Percentiles rank a stretch among this genome's conserved stretches.
These are phyloP conservation scores for Russula sp. DNA, from an alignment of 768 basidiomycete species.

Conservation along the genomic window DNA sequence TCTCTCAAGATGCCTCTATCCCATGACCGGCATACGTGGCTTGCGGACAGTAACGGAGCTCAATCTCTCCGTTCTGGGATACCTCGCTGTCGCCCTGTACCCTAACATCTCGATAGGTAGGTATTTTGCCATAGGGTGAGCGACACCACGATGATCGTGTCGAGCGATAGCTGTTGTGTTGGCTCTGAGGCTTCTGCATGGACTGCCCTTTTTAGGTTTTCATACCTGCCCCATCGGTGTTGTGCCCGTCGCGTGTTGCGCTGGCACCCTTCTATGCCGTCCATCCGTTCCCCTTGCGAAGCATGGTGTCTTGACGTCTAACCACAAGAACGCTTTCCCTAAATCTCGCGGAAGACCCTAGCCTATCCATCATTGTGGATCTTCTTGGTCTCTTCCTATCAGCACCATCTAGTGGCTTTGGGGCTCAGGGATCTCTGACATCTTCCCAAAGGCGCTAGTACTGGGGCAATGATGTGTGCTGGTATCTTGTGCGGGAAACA, in stretches of 20 bases:
- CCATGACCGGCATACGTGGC: slow-evolving; percentile 13
- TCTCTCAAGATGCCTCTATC: slow-evolving; percentile 4
- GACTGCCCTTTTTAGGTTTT: not conserved
- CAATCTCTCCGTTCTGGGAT: slow-evolving; percentile 10
- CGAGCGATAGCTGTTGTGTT: not conserved
- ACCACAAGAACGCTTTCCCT: not conserved
- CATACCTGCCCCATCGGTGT: not conserved
- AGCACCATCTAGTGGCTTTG: not conserved
- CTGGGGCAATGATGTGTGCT: not conserved
- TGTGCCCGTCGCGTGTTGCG: slow-evolving; percentile 1
- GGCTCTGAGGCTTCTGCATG: not conserved
- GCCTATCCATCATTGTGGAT: not conserved
- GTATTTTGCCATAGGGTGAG: slow-evolving; percentile 13
- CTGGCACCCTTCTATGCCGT: not conserved
- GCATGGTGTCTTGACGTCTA: slow-evolving; percentile 6
- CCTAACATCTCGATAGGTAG: not conserved
- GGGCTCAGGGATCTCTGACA: not conserved
- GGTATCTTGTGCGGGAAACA: not conserved
- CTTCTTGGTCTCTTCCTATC: not conserved
- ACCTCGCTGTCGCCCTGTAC: not conserved
- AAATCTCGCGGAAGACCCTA: not conserved
- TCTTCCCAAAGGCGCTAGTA: not conserved
- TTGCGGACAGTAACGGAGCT: not conserved
- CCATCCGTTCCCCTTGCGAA: not conserved
- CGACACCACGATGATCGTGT: not conserved